Evolutionary conservation across 2,329 filamentous ascomycete species (phyloP).

Genomic region (Epichloe hybrida): DNA sequence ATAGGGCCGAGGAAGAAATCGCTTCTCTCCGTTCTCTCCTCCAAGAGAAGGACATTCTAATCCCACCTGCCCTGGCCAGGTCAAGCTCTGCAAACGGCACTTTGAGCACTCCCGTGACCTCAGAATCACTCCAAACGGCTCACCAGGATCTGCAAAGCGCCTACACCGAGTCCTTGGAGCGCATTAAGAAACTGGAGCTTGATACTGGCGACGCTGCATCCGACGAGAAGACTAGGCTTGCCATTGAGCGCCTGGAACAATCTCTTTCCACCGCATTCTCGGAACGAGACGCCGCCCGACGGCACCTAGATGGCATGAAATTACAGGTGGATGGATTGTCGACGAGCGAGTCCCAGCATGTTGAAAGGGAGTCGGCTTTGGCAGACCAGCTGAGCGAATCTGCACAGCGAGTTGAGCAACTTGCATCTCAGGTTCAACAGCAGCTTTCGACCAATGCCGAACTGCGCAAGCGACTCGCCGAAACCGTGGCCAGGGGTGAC

Average conservation of each 20-base stretch:
- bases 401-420: slow-evolving; percentile 62
- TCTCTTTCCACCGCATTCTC: slow-evolving; percentile 55
- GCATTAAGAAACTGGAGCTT: slow-evolving; percentile 50
- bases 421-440: slow-evolving; percentile 64
- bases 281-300: slow-evolving; percentile 58
- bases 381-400: slow-evolving; percentile 59
- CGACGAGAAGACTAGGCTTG: slow-evolving; percentile 48
- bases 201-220: slow-evolving; percentile 21
- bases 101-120: slow-evolving; percentile 38
- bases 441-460: slow-evolving; percentile 68
- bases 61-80: slow-evolving; percentile 46
- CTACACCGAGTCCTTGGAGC: slow-evolving; percentile 51
- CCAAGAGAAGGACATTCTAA: slow-evolving; percentile 67
- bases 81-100: slow-evolving; percentile 21
- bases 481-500: slow-evolving; percentile 74
- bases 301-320: slow-evolving; percentile 49
- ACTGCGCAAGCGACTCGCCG: slow-evolving; percentile 61
- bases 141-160: slow-evolving; percentile 64
- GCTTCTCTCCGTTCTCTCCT: slow-evolving; percentile 66
- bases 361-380: slow-evolving; percentile 49
- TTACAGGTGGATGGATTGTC: slow-evolving; percentile 46
- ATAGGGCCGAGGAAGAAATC: slow-evolving; percentile 89
- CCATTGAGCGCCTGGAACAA: slow-evolving; percentile 51
- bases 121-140: slow-evolving; percentile 57
- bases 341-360: slow-evolving; percentile 38